phyloP scores from a whole-genome alignment of 1,139 yeast species.

The Geotrichum reessii region DNA sequence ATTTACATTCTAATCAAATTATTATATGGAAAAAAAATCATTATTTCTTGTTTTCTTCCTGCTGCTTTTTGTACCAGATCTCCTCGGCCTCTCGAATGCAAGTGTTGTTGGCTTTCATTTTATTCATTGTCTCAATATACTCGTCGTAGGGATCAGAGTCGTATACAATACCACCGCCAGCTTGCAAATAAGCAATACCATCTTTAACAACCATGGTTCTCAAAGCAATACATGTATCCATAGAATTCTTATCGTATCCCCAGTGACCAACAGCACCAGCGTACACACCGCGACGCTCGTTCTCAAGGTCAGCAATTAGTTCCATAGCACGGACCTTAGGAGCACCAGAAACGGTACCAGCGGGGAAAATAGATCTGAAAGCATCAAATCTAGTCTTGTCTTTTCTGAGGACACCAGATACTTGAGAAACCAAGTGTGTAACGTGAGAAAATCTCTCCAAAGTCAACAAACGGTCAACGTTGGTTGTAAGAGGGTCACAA shows the following conservation, averaged over 20 bases:
- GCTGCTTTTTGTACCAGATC: constrained; percentile 50
- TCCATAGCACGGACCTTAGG: constrained; percentile 98
- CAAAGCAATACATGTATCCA: constrained; percentile 96
- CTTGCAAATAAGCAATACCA: constrained; percentile 87
- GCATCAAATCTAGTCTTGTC: constrained; percentile 93
- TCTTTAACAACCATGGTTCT: constrained; percentile 95
- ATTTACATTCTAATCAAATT: neutral
- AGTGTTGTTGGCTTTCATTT: constrained; percentile 87
- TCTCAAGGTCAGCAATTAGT: constrained; percentile 79
- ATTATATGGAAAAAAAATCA: neutral
- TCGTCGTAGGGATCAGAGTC: constrained; percentile 96
- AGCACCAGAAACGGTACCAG: constrained; percentile 97
- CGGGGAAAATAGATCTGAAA: constrained; percentile 94
- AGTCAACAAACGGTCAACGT: constrained; percentile 79
- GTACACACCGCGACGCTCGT: constrained; percentile 90
- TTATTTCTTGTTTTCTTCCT: neutral
- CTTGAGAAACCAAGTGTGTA: constrained; percentile 92
- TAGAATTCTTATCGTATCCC: constrained; percentile 87
- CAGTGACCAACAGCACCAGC: constrained; percentile 99
- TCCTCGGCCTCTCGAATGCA: constrained; percentile 87
- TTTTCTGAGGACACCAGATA: constrained; percentile 77
- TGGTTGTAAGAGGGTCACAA: constrained; percentile 80
- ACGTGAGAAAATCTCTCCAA: constrained; percentile 96
- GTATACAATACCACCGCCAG: constrained; percentile 96
- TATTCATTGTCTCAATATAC: constrained; percentile 92